Evolutionary conservation across 2,329 filamentous ascomycete species (phyloP), one percentile per base, ranked within the genome.

Genomic region (Colletotrichum musae): DNA sequence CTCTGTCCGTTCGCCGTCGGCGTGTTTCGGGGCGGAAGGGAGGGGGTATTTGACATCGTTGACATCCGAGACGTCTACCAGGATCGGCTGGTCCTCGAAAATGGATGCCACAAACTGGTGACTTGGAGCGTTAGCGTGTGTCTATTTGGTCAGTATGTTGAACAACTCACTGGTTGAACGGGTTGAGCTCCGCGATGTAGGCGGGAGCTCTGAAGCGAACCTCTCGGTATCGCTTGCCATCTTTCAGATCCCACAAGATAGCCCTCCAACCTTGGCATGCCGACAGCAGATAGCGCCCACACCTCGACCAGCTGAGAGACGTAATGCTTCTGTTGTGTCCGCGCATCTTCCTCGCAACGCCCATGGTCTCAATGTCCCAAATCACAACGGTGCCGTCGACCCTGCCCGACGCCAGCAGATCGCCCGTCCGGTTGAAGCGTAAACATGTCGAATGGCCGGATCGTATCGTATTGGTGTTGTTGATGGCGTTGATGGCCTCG

Each of bases 311-410:
- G 83, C 95, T 97, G 70, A 99, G 82, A 59, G 94, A 97, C 74
- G 97, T 95, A 66, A 99, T 95, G 78, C 96, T 95, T 77, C 94
- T 92, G 58, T 93, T 97, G 82, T 99, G 96, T 13, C 95, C 96
- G 73, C 94, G 91, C 72, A 99, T 85, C 82, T 98, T 99, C 77
- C 94, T 92, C 68, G 96, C 96, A 5, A 98, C 94, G 45, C 96
- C 95, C 87, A 97, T 97, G 10, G 97, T 99, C 82, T 99, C 97
- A 58, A 98, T 90, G 78, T 99, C 96, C 87, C 97, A 99, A 54
- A 99, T 93, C 64, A 97, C 94, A 48, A 99, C 93, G 5, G 94
- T 96, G 73, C 96, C 96, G 82, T 99, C 96, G 71, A 94, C 93
- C 77, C 96, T 92, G 72, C 96, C 96, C 36, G 95, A 97, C 52